These are phyloP conservation scores for Prunus salicina DNA, from an alignment of 306 rosid species.

Conservation along the genomic window DNA sequence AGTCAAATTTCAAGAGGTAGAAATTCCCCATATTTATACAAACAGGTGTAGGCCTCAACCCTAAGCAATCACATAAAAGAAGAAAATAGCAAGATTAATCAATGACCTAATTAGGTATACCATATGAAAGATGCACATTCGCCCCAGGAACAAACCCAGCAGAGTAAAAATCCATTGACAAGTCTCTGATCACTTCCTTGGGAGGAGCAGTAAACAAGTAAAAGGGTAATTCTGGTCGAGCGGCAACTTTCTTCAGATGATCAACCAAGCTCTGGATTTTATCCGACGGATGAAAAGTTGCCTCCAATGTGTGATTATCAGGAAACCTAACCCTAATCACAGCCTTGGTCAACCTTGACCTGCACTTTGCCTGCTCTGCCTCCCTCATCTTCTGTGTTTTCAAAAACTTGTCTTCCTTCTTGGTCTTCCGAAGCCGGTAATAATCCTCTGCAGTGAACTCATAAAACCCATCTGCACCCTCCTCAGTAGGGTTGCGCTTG, in stretches of 20 bases:
- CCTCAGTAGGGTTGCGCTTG: not conserved
- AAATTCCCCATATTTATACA: no score
- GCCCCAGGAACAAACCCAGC: conserved; percentile 6
- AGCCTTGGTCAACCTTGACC: not conserved
- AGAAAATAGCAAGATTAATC: no score
- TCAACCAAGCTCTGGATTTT: conserved; percentile 1
- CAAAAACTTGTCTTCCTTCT: not conserved
- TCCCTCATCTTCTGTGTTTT: not conserved
- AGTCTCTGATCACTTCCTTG: not conserved
- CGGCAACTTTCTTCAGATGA: not conserved
- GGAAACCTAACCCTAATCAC: not conserved
- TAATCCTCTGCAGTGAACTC: not conserved
- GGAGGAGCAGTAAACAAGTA: not conserved
- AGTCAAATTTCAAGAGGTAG: no score
- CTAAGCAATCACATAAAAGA: no score
- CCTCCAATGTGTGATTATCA: not conserved
- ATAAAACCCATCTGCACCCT: not conserved
- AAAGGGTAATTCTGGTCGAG: not conserved
- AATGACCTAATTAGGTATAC: not conserved
- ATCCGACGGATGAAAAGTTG: not conserved
- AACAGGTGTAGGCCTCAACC: no score
- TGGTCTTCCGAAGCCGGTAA: not conserved
- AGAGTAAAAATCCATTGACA: not conserved
- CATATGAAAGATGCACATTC: not conserved
- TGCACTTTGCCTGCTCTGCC: not conserved